Evolutionary conservation across 1,284 basidiomycete genomes (phyloP), one percentile per base, ranked within the genome.

Genomic region (Microbotryum lychnidis-dioicae): DNA sequence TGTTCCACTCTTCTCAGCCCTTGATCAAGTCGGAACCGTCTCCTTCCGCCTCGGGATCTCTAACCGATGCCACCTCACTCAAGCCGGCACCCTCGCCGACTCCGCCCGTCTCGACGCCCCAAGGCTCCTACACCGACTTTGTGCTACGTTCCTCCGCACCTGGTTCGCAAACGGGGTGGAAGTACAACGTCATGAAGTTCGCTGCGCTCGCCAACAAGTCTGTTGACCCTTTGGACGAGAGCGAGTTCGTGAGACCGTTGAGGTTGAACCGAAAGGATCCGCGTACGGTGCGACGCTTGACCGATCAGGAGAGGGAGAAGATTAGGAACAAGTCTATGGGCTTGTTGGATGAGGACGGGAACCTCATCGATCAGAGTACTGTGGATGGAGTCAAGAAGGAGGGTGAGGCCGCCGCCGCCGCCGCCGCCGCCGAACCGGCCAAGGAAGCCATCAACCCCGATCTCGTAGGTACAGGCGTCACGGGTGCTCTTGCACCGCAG

Each of bases 181-280:
- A 62, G 25, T 60, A 71, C 70, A 70, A 72, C 60, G 53, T 72
- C 37, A 72, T 72, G 71, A 70, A 70, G 49, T 67, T 72, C 25
- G 50, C 51, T 21, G 61, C 66, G 6, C 58, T 62, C 12, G 62
- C 58, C 21, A 53, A 57, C 48, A 60, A 62, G 16, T 46, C 53
- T 16, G 49, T 68, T 45, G 65, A 67, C 47, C 61, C 64, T 10
- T 52, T 60, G 7, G 59, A 61, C 48, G 52, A 53, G 27, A 56
- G 54, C 18, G 52, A 42, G 25, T 65, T 71, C 50, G 46, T 68
- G 5, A 57, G 61, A 50, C 89, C 89, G 8, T 83, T 91, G 71
- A 89, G 87, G 76, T 79, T 91, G 66, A 91, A 91, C 74, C 80
- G 89, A 70, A 91, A 90, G 76, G 87, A 91, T 70, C 75, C 84